Conservation (phyloP, 2,329 filamentous ascomycete genomes). For the Fusarium sulawesiense region DNA sequence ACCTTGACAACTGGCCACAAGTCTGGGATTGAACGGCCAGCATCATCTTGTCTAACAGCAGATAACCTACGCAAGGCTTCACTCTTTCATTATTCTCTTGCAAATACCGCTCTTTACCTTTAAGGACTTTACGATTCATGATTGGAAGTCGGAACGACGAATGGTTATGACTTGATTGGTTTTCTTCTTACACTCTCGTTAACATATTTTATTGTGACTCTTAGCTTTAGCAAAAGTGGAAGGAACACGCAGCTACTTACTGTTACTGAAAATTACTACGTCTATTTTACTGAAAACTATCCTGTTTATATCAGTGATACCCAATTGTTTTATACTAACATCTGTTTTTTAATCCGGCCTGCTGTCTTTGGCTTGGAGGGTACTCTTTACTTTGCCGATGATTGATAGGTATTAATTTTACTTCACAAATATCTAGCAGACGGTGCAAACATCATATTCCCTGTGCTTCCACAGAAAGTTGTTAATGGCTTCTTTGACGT, state of each 20-base stretch:
- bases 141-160: not conserved
- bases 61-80: not conserved
- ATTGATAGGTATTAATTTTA: not conserved
- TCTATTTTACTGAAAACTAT: not conserved
- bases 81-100: not conserved
- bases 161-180: not conserved
- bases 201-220: not conserved
- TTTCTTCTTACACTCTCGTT: conserved; percentile 11
- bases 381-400: not conserved
- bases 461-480: not conserved
- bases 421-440: not conserved
- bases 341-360: not conserved
- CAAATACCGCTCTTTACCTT: not conserved
- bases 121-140: not conserved
- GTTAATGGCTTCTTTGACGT: not conserved
- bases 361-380: not conserved
- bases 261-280: not conserved
- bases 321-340: not conserved
- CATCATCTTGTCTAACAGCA: not conserved
- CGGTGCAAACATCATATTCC: not conserved
- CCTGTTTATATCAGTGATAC: not conserved
- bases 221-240: not conserved
- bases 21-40: not conserved
- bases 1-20: not conserved
- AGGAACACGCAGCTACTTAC: not conserved